Evolutionary conservation across 257 asterid genomes (phyloP).

Genomic region (Cordia subcordata): DNA sequence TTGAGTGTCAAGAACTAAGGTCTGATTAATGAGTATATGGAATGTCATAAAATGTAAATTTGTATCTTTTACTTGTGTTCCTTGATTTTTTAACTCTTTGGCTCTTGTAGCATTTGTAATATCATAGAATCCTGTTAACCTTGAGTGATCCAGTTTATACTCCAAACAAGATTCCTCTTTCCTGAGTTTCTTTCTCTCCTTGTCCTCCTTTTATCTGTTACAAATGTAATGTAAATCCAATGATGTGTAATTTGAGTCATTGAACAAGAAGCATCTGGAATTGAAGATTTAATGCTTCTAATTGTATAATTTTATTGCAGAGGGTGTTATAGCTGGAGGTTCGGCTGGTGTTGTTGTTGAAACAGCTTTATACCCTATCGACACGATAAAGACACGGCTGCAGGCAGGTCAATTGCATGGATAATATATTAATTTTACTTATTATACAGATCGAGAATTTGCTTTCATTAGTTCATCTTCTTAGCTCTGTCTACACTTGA

Average conservation of each 20-base stretch:
- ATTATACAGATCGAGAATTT: background rate
- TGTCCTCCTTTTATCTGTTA: background rate
- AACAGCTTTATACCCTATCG: constrained; percentile 89
- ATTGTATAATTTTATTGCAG: constrained; percentile 38
- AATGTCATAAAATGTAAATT: too few species aligned
- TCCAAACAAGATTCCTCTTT: background rate
- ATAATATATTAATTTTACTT: background rate
- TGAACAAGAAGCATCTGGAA: too few species aligned
- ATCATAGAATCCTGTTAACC: too few species aligned
- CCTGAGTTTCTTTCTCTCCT: background rate
- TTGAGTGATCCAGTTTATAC: too few species aligned
- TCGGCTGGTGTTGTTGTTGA: constrained; percentile 95
- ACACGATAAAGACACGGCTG: constrained; percentile 90
- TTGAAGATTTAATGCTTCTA: constrained; percentile 1
- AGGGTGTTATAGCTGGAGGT: constrained; percentile 95
- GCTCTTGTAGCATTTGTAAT: too few species aligned
- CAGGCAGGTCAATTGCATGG: constrained; percentile 53
- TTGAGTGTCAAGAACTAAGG: too few species aligned
- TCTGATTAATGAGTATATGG: too few species aligned
- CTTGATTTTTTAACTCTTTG: too few species aligned
- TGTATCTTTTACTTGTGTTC: too few species aligned
- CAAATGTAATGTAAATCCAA: background rate
- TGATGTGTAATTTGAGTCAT: too few species aligned
- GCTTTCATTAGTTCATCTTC: background rate
- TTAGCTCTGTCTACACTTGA: too few species aligned